Conservation (phyloP, 2,329 filamentous ascomycete species). For the Sporothrix brasiliensis region DNA sequence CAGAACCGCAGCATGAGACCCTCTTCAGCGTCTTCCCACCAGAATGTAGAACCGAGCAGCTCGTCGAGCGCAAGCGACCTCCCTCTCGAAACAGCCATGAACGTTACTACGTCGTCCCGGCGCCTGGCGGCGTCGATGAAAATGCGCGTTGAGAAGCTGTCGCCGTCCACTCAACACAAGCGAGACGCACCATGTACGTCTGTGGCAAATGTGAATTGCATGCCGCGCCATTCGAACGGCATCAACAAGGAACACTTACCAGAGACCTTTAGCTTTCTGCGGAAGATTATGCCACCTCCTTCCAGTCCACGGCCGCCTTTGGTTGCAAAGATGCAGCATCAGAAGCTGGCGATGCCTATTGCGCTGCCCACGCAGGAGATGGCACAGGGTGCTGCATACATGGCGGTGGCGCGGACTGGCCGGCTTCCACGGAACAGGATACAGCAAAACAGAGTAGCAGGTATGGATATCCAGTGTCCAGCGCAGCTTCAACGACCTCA, state of each 20-base stretch:
- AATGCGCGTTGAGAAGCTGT: slow-evolving; percentile 30
- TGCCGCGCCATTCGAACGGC: neutral
- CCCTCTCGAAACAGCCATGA: slow-evolving; percentile 37
- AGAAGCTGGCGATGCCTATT: neutral
- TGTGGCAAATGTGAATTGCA: neutral
- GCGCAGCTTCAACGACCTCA: neutral
- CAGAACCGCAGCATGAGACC: slow-evolving; percentile 29
- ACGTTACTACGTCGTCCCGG: slow-evolving; percentile 36
- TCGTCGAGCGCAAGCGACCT: slow-evolving; percentile 40
- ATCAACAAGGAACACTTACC: neutral
- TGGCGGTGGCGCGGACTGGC: slow-evolving; percentile 36
- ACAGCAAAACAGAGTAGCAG: neutral
- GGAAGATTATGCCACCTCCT: slow-evolving; percentile 4
- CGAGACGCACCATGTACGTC: neutral
- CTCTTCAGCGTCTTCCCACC: slow-evolving; percentile 38
- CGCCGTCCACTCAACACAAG: slow-evolving; percentile 1
- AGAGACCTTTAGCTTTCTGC: neutral
- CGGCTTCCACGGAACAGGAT: neutral
- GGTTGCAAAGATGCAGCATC: neutral
- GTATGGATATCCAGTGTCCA: neutral
- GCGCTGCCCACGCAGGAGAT: slow-evolving; percentile 32
- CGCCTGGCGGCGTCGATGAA: slow-evolving; percentile 33
- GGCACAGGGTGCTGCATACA: slow-evolving; percentile 39
- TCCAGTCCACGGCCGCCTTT: neutral
- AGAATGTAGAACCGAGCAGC: slow-evolving; percentile 38